A percentile compares a stretch with the other conserved stretches of the same genome.
These are phyloP conservation scores for Firmiana major DNA, from an alignment of 345 rosid species.

Conservation along the genomic window DNA sequence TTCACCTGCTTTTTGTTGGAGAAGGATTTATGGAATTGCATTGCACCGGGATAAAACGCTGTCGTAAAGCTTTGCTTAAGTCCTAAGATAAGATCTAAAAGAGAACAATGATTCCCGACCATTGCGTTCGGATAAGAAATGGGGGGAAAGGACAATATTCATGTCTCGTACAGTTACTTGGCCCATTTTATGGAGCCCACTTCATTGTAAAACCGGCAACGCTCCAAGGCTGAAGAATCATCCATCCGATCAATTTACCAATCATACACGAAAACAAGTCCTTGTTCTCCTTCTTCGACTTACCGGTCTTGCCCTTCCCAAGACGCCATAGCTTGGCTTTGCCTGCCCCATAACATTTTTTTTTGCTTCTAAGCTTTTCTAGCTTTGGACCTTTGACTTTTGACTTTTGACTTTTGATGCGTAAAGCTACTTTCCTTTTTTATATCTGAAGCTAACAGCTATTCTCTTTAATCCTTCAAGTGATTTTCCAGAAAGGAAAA, in stretches of 20 bases:
- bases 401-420: neutral
- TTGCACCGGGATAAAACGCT: no score
- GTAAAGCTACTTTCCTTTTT: neutral
- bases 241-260: neutral
- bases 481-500: neutral
- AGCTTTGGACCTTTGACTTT: neutral
- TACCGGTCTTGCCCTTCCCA: neutral
- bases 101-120: neutral
- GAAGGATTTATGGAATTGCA: no score
- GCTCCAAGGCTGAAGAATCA: neutral
- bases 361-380: neutral
- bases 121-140: neutral
- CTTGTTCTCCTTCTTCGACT: neutral
- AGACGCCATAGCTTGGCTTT: no score
- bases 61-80: no score
- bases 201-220: neutral
- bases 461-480: neutral
- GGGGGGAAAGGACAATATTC: neutral
- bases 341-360: no score
- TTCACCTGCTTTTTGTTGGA: no score
- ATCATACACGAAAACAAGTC: neutral
- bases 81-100: no score
- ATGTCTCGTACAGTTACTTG: neutral
- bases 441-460: neutral
- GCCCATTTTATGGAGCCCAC: neutral